Evolutionary conservation across 2,329 filamentous ascomycete genomes (phyloP).

Genomic region (Sporothrix curviconia): DNA sequence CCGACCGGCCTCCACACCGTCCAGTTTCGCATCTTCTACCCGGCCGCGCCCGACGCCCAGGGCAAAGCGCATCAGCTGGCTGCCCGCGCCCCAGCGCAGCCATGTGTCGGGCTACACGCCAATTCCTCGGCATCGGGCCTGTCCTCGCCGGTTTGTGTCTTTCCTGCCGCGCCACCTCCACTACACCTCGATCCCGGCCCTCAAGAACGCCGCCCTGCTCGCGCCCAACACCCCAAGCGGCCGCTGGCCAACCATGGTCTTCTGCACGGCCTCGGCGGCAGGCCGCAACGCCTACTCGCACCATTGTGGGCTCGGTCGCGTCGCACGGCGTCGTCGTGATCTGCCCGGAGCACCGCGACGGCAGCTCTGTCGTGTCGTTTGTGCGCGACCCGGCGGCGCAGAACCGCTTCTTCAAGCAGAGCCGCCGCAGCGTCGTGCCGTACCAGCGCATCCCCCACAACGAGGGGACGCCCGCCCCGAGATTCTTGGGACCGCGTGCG

Average conservation of each 20-base stretch:
- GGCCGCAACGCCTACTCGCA: slow-evolving; percentile 82
- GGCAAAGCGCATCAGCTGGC: slow-evolving; percentile 64
- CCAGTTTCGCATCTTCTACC: slow-evolving; percentile 78
- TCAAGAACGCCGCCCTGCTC: slow-evolving; percentile 63
- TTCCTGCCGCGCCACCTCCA: slow-evolving; percentile 65
- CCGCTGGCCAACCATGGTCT: slow-evolving; percentile 75
- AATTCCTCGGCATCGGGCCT: slow-evolving; percentile 63
- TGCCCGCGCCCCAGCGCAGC: slow-evolving; percentile 68
- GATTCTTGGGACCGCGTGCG: no score
- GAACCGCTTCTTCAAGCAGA: slow-evolving; percentile 30
- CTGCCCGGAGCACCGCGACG: slow-evolving; percentile 77
- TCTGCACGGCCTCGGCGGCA: slow-evolving; percentile 79
- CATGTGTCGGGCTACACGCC: slow-evolving; percentile 69
- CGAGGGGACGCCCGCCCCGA: slow-evolving; percentile 54
- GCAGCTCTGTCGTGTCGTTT: slow-evolving; percentile 68
- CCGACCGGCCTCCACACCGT: slow-evolving; percentile 61
- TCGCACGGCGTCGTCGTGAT: slow-evolving; percentile 76
- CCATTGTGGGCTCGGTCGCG: slow-evolving; percentile 67
- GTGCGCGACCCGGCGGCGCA: slow-evolving; percentile 55
- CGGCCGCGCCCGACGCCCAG: slow-evolving; percentile 47
- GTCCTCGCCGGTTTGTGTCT: slow-evolving; percentile 53
- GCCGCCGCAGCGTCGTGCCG: slow-evolving; percentile 33
- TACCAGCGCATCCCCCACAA: slow-evolving; percentile 56
- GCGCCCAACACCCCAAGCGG: slow-evolving; percentile 38
- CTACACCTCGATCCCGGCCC: slow-evolving; percentile 65